Evolutionary conservation across 345 rosid genomes (phyloP).

Genomic region (Aethionema arabicum): DNA sequence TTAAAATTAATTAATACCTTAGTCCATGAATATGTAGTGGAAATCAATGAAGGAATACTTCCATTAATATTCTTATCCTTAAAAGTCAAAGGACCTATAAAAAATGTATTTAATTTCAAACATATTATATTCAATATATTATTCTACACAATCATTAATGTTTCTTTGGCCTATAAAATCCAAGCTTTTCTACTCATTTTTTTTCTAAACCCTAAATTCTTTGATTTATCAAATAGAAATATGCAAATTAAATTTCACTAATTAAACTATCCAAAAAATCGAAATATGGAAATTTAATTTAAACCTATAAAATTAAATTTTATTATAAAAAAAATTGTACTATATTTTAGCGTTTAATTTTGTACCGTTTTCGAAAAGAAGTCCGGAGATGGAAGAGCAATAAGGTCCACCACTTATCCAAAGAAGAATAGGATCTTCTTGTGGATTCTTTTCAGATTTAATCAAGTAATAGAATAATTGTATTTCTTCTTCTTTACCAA

Average conservation of each 20-base stretch:
- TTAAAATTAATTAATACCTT: conserved; percentile 31
- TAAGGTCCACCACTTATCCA: conserved; percentile 72
- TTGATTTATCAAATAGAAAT: too few species aligned
- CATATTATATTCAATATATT: too few species aligned
- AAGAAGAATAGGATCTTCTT: conserved; percentile 47
- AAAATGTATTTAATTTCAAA: neutral
- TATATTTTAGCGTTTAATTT: neutral
- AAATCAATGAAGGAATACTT: conserved; percentile 51
- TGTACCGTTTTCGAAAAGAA: conserved; percentile 49
- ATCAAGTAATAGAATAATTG: conserved; percentile 56
- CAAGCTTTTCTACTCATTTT: too few species aligned
- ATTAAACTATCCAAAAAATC: too few species aligned
- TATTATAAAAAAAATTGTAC: neutral
- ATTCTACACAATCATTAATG: too few species aligned
- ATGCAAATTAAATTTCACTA: too few species aligned
- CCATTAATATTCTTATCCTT: conserved; percentile 48
- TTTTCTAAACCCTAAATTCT: too few species aligned
- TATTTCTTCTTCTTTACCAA: conserved; percentile 42
- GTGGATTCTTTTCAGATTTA: conserved; percentile 47
- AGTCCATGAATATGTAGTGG: conserved; percentile 61
- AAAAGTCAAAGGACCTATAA: conserved; percentile 54
- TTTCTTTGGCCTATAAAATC: too few species aligned
- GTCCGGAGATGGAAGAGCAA: conserved; percentile 44
- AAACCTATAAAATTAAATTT: too few species aligned
- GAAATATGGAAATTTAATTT: too few species aligned